These are phyloP conservation scores for Crithidia acanthocephali DNA, from an alignment of 208 protist species.

Conservation along the genomic window DNA sequence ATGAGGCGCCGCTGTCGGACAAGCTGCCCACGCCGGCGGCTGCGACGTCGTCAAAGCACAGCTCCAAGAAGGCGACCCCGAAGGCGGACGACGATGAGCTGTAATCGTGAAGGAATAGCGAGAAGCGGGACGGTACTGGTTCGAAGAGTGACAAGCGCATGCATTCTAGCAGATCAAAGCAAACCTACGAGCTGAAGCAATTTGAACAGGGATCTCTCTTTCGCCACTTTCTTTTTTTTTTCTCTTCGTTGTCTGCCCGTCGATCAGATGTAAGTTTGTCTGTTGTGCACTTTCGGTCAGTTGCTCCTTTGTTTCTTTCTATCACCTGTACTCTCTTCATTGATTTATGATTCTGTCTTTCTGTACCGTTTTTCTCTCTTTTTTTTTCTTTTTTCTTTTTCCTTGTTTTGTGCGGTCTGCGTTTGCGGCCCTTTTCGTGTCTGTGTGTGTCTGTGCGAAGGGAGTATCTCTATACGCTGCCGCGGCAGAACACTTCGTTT, in stretches of 20 bases:
- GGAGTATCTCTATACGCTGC: too few relatives aligned
- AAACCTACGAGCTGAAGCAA: too few relatives aligned
- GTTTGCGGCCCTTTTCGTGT: background rate
- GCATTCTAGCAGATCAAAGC: too few relatives aligned
- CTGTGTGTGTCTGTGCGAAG: background rate
- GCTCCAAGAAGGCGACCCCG: conserved; percentile 16
- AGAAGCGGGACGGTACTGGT: too few relatives aligned
- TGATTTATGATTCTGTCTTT: conserved; percentile 9
- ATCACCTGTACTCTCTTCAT: conserved; percentile 10
- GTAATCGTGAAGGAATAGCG: too few relatives aligned
- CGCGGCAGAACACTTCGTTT: too few relatives aligned
- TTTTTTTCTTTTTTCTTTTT: conserved; percentile 4
- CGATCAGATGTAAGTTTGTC: background rate
- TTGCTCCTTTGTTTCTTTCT: conserved; percentile 19
- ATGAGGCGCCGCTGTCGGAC: conserved; percentile 3
- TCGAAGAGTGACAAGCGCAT: background rate
- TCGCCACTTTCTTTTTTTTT: background rate
- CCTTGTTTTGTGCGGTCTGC: too few relatives aligned
- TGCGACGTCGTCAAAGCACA: conserved; percentile 9
- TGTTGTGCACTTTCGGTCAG: background rate
- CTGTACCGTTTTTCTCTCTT: conserved; percentile 6
- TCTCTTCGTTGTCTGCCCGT: background rate
- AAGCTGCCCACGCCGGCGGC: conserved; percentile 3
- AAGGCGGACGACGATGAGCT: conserved; percentile 21
- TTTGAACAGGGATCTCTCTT: too few relatives aligned